These are phyloP conservation scores for Mortierella sp. DNA, from an alignment of 371 early-diverging fungal genomes.

Conservation along the genomic window DNA sequence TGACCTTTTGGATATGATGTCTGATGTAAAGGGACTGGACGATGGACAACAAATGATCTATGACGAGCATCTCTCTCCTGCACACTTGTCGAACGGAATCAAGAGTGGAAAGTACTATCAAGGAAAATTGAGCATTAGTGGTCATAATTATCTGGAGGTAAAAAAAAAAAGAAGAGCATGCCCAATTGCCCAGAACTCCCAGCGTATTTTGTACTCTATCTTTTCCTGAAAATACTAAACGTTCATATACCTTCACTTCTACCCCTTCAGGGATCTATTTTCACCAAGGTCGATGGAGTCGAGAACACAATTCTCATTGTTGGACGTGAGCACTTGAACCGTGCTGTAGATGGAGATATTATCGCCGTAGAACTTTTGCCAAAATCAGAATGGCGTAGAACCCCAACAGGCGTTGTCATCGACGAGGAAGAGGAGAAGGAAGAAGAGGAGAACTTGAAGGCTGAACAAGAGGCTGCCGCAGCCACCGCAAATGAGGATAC, in stretches of 20 bases:
- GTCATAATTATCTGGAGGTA: conserved; percentile 89
- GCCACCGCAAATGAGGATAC: conserved; percentile 57
- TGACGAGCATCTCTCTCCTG: conserved; percentile 77
- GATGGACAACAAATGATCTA: conserved; percentile 66
- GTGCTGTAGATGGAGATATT: conserved; percentile 92
- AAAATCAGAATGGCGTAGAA: conserved; percentile 83
- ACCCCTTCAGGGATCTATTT: conserved; percentile 76
- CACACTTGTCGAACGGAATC: conserved; percentile 87
- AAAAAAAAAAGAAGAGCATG: neutral
- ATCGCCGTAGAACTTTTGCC: conserved; percentile 92
- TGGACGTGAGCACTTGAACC: conserved; percentile 89
- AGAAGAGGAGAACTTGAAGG: conserved; percentile 64
- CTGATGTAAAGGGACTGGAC: conserved; percentile 59
- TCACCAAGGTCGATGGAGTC: conserved; percentile 80
- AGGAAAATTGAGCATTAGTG: conserved; percentile 85
- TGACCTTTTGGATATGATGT: conserved; percentile 92
- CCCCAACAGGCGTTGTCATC: conserved; percentile 78
- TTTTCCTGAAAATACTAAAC: too few species aligned
- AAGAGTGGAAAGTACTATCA: conserved; percentile 84
- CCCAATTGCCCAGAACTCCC: neutral
- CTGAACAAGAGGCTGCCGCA: conserved; percentile 55
- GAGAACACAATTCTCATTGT: conserved; percentile 81
- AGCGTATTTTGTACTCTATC: too few species aligned
- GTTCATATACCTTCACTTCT: too few species aligned
- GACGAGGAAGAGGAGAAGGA: conserved; percentile 76